A percentile compares a stretch with the other conserved stretches of the same genome.
phyloP scores from a whole-genome alignment of 1,284 basidiomycete genomes.

The Kalmanozyma brasiliensis region DNA sequence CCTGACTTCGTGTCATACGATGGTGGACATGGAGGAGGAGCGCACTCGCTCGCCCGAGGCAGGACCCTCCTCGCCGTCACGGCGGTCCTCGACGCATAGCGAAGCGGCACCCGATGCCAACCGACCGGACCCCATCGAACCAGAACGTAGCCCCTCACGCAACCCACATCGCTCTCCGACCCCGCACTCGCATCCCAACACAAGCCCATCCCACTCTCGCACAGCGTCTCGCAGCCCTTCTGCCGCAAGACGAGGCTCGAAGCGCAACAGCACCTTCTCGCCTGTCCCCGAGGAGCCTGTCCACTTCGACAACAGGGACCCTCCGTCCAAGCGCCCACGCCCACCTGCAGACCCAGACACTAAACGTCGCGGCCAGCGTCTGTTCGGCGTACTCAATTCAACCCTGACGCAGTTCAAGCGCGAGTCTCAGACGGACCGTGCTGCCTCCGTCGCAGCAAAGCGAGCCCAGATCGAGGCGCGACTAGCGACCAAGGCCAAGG shows the following conservation, averaged over 20 bases:
- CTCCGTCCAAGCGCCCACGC: slow-evolving; percentile 5
- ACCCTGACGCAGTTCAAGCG: slow-evolving; percentile 35
- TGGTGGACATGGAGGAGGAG: too few relatives aligned
- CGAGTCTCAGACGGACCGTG: slow-evolving; percentile 20
- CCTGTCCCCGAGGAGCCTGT: slow-evolving; percentile 23
- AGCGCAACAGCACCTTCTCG: slow-evolving; percentile 16
- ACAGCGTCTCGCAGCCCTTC: slow-evolving; percentile 13
- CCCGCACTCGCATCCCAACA: slow-evolving; percentile 1
- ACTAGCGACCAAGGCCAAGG: slow-evolving; percentile 5
- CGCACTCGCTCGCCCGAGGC: too few relatives aligned
- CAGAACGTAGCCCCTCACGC: neutral
- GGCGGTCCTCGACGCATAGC: too few relatives aligned
- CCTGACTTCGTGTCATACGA: too few relatives aligned
- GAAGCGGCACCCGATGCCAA: too few relatives aligned
- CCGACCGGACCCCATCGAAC: neutral
- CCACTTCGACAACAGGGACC: too few relatives aligned
- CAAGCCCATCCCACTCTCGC: slow-evolving; percentile 1
- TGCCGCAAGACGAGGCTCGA: slow-evolving; percentile 1
- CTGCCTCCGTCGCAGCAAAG: slow-evolving; percentile 1
- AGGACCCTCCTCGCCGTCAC: too few relatives aligned
- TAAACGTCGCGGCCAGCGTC: slow-evolving; percentile 16
- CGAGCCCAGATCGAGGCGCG: slow-evolving; percentile 25
- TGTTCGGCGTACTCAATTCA: slow-evolving; percentile 28
- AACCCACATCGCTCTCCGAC: slow-evolving; percentile 5
- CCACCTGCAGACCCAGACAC: slow-evolving; percentile 4